phyloP scores from a whole-genome alignment of 176 grass and related monocot genomes.

The Raddia distichophylla region DNA sequence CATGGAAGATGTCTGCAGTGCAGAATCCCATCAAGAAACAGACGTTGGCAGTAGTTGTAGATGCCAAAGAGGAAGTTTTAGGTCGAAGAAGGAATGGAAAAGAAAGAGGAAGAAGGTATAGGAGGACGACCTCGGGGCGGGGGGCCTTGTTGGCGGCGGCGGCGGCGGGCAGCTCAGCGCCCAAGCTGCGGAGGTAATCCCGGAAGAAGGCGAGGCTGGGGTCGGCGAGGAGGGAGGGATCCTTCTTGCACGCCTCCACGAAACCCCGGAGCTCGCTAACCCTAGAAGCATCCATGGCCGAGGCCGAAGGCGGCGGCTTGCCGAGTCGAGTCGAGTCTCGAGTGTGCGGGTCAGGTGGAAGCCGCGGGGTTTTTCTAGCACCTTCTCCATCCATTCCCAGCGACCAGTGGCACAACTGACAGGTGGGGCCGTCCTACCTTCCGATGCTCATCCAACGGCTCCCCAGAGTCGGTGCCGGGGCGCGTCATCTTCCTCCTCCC shows the following conservation, averaged over 20 bases:
- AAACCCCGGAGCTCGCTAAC: conserved; percentile 61
- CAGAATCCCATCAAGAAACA: not conserved
- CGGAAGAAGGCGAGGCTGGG: conserved; percentile 92
- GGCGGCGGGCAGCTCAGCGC: conserved; percentile 67
- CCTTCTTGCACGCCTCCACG: conserved; percentile 75
- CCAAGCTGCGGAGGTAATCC: conserved; percentile 77
- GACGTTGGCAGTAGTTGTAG: not conserved
- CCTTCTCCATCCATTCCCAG: not conserved
- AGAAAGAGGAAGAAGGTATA: too few species aligned
- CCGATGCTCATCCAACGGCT: conserved; percentile 24
- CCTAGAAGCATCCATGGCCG: conserved; percentile 60
- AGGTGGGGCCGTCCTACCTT: not conserved
- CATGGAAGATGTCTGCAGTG: conserved; percentile 55
- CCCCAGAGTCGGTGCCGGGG: not conserved
- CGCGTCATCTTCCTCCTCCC: not conserved
- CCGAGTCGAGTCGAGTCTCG: too few species aligned
- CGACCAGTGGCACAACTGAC: not conserved
- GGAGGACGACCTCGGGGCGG: conserved; percentile 36
- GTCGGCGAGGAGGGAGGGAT: conserved; percentile 72
- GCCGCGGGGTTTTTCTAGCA: not conserved
- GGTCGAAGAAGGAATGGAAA: not conserved
- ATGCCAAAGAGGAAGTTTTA: not conserved
- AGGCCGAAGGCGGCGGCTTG: too few species aligned
- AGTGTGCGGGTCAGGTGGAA: too few species aligned
- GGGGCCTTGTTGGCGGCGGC: conserved; percentile 39